Evolutionary conservation across 2,329 filamentous ascomycete species (phyloP).

Genomic region (Claviceps lovelessii): DNA sequence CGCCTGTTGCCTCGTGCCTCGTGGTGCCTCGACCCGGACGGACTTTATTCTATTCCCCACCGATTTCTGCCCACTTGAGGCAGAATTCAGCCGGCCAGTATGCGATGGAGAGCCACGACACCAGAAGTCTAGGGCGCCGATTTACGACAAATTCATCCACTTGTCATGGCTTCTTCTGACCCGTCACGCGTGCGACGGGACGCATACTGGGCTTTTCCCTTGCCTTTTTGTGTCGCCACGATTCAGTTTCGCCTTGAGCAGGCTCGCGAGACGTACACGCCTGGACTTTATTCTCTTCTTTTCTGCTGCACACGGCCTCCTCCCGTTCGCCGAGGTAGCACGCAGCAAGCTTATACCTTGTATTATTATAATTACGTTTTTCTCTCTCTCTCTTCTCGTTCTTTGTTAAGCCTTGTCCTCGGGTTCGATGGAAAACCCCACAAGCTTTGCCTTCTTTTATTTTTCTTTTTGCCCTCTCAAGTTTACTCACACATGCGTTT

Average conservation of each 20-base stretch:
- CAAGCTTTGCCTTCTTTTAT: background rate
- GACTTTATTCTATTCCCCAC: slow-evolving; percentile 2
- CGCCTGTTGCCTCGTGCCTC: background rate
- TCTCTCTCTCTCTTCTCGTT: background rate
- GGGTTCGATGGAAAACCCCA: background rate
- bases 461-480: background rate
- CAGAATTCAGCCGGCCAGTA: background rate
- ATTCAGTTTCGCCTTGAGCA: background rate
- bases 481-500: background rate
- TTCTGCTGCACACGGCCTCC: background rate
- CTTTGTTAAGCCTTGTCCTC: background rate
- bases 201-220: slow-evolving; percentile 7
- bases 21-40: slow-evolving; percentile 5
- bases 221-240: too few relatives aligned
- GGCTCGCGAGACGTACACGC: background rate
- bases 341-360: background rate
- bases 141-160: background rate
- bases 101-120: background rate
- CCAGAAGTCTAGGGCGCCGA: background rate
- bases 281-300: background rate
- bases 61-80: background rate
- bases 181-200: slow-evolving; percentile 1
- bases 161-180: background rate
- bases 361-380: background rate
- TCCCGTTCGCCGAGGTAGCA: background rate